Evolutionary conservation across 176 grass and related monocot genomes (phyloP), one percentile per base, ranked within the genome.

Genomic region (Neostapfia colusana): DNA sequence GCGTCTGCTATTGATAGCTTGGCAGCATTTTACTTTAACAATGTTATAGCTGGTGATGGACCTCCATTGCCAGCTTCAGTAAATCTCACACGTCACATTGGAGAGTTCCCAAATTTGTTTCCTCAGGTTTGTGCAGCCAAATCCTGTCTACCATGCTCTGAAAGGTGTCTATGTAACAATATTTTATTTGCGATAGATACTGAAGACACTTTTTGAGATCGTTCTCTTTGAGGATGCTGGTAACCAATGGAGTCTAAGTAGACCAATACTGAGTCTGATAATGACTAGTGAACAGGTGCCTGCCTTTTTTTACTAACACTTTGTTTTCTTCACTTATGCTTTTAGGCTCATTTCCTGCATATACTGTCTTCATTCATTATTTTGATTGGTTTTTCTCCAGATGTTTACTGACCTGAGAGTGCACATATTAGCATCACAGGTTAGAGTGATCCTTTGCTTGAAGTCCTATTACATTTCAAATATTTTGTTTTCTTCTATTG

Each of bases 241-340:
- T 79, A 99, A 99, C 68, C 96, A 99, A 53, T 99, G 96, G 96
- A 99, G 96, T 79, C 89, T 99, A 83, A 99, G 96, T 81, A 90
- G 96, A 72, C 96, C 96, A 68, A 99, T 92, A 90, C 68, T 99
- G 82, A 99, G 96, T 78, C 83, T 99, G 75, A 95, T 95, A 90
- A 85, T 99, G 81, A 95, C 94, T 73, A 99, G 96, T 72, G 96
- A 99, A 83, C 92, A 99, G 95, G 95, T 98, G 59, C 68, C 78
- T 55, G 45, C 41, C 63, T 44, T 31, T 77, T 75, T 28, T 68
- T 46, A 46, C 24, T 69, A 44, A 25, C 59, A 70, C 18, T 35
- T 72, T 40, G 53, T 35, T 54, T 83, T 81, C 11, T 38, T 21
- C 18, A 3, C 37, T 63, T 18, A 55, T 66, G 43, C 31, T 18